phyloP scores from a whole-genome alignment of 1,284 basidiomycete species.

The Ceratobasidium sp. region DNA sequence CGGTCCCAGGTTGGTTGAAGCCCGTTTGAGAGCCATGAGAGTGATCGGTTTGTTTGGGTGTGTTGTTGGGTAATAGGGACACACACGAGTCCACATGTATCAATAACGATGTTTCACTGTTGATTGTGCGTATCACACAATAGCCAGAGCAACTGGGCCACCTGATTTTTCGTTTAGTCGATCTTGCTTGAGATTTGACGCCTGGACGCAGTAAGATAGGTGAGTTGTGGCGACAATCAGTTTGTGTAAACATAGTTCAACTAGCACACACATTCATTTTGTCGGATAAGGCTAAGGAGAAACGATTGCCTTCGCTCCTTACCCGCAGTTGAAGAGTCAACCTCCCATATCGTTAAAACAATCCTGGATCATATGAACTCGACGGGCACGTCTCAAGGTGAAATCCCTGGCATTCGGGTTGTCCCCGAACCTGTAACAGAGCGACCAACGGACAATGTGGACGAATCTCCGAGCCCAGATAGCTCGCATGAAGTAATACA shows the following conservation, averaged over 20 bases:
- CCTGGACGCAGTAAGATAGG: not conserved
- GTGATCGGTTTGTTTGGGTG: not conserved
- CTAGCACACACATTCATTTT: slow-evolving; percentile 21
- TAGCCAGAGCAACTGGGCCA: not conserved
- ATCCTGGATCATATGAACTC: no score
- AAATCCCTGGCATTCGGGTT: not conserved
- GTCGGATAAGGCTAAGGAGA: slow-evolving; percentile 15
- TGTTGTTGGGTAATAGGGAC: not conserved
- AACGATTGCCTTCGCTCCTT: not conserved
- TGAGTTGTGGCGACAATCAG: not conserved
- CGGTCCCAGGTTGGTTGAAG: not conserved
- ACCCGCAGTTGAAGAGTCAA: no score
- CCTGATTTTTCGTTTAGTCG: no score
- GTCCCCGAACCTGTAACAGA: not conserved
- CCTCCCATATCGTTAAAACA: no score
- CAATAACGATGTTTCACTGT: slow-evolving; percentile 5
- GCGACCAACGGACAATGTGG: not conserved
- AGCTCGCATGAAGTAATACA: not conserved
- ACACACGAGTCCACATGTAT: not conserved
- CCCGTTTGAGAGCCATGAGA: not conserved
- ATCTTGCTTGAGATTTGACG: not conserved
- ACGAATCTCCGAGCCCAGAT: not conserved
- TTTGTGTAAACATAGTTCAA: slow-evolving; percentile 19
- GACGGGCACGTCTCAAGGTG: not conserved
- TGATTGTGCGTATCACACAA: not conserved